phyloP scores from a whole-genome alignment of 805 yeast species.

The Barnettozyma wickerhamii region DNA sequence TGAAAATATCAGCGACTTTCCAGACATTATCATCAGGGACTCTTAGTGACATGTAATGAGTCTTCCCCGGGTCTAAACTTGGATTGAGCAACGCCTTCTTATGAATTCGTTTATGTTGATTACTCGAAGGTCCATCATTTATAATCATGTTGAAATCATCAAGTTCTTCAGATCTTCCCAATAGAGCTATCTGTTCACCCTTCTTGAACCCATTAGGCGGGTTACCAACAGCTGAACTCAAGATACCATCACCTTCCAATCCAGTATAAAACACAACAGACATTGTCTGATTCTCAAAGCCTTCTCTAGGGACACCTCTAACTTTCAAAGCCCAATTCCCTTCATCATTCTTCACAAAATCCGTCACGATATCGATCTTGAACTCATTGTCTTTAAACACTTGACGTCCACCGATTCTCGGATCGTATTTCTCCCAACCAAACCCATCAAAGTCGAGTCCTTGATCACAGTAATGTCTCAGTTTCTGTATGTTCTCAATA shows the following conservation, averaged over 20 bases:
- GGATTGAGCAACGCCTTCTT: conserved; percentile 31
- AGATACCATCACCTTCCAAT: conserved; percentile 55
- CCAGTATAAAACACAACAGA: conserved; percentile 78
- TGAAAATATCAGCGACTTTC: conserved; percentile 74
- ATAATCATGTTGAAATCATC: conserved; percentile 61
- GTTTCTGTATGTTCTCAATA: conserved; percentile 44
- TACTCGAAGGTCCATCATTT: conserved; percentile 48
- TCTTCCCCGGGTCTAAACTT: conserved; percentile 49
- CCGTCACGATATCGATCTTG: conserved; percentile 58
- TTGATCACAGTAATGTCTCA: conserved; percentile 76
- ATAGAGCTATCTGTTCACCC: conserved; percentile 36
- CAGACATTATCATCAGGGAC: conserved; percentile 73
- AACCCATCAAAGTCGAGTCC: conserved; percentile 65
- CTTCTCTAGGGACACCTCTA: conserved; percentile 55
- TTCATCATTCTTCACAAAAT: conserved; percentile 67
- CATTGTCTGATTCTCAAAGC: conserved; percentile 44
- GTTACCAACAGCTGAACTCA: conserved; percentile 35
- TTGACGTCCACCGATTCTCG: conserved; percentile 83
- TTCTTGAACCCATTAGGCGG: conserved; percentile 24
- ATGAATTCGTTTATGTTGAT: conserved; percentile 36
- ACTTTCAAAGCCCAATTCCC: conserved; percentile 83
- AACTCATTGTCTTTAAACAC: conserved; percentile 62
- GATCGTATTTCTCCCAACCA: conserved; percentile 87
- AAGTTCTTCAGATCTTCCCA: conserved; percentile 58
- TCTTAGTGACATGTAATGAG: conserved; percentile 63